A percentile compares a stretch with the other conserved stretches of the same genome.
phyloP scores from a whole-genome alignment of 805 yeast species.

The Yarrowia osloensis region DNA sequence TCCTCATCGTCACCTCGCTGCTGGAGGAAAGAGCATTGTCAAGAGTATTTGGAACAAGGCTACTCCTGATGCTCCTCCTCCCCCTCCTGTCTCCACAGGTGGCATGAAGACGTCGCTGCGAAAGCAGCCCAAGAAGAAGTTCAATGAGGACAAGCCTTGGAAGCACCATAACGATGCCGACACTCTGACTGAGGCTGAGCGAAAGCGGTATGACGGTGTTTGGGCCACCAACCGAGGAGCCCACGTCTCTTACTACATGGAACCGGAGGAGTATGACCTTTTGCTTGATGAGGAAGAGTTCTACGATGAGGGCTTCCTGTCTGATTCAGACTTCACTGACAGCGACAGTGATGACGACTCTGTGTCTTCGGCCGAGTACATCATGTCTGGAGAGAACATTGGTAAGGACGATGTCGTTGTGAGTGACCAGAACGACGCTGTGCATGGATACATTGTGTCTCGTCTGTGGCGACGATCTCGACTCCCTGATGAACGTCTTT shows the following conservation, averaged over 20 bases:
- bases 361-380: conserved; percentile 33
- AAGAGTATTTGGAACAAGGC: conserved; percentile 17
- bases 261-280: conserved; percentile 19
- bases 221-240: conserved; percentile 87
- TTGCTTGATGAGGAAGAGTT: conserved; percentile 34
- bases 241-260: conserved; percentile 34
- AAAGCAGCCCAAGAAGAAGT: conserved; percentile 49
- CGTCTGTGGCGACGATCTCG: conserved; percentile 80
- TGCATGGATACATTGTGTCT: conserved; percentile 67
- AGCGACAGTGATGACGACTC: conserved; percentile 37
- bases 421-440: conserved; percentile 42
- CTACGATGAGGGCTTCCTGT: conserved; percentile 34
- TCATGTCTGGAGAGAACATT: conserved; percentile 22
- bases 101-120: conserved; percentile 40
- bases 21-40: conserved; percentile 19
- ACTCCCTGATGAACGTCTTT: conserved; percentile 61
- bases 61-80: conserved; percentile 9
- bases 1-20: conserved; percentile 14
- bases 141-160: conserved; percentile 94
- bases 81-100: conserved; percentile 1
- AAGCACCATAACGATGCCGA: conserved; percentile 69
- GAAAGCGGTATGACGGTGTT: conserved; percentile 87
- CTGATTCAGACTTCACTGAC: conserved; percentile 34
- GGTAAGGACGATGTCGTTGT: conserved; percentile 37
- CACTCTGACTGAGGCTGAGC: conserved; percentile 56